phyloP scores from a whole-genome alignment of 2,329 filamentous ascomycete species.

The Fusarium avenaceum region DNA sequence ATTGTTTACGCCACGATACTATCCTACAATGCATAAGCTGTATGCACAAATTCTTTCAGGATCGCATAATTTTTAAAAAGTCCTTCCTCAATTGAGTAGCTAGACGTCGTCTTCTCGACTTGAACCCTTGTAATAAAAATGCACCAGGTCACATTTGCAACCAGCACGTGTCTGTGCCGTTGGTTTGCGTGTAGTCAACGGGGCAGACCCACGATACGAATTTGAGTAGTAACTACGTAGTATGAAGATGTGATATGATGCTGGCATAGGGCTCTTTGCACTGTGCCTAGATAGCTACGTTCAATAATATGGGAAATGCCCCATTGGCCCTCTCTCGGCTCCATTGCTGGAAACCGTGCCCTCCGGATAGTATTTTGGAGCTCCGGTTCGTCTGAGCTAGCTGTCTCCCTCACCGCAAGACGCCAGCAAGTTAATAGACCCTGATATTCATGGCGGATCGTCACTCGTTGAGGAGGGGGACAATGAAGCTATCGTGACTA shows the following conservation, averaged over 20 bases:
- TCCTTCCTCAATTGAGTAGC: constrained; percentile 13
- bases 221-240: not conserved
- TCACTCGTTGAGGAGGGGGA: constrained; percentile 36
- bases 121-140: constrained; percentile 33
- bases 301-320: not conserved
- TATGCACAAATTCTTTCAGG: constrained; percentile 5
- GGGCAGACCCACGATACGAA: constrained; percentile 23
- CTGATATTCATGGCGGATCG: constrained; percentile 28
- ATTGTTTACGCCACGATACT: constrained; percentile 1
- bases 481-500: constrained; percentile 48
- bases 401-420: constrained; percentile 40
- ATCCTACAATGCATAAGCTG: not conserved
- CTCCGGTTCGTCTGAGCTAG: constrained; percentile 33
- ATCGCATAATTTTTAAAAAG: constrained; percentile 12
- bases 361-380: constrained; percentile 30
- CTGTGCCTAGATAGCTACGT: constrained; percentile 8
- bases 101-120: constrained; percentile 2
- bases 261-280: constrained; percentile 19
- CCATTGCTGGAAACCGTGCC: constrained; percentile 13
- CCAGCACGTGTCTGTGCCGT: constrained; percentile 47
- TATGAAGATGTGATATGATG: constrained; percentile 19
- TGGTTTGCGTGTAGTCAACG: constrained; percentile 44
- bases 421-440: constrained; percentile 36
- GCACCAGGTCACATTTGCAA: constrained; percentile 45
- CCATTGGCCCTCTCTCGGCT: constrained; percentile 9